Evolutionary conservation across 2,329 filamentous ascomycete genomes (phyloP).

Genomic region (Colletotrichum orbiculare): DNA sequence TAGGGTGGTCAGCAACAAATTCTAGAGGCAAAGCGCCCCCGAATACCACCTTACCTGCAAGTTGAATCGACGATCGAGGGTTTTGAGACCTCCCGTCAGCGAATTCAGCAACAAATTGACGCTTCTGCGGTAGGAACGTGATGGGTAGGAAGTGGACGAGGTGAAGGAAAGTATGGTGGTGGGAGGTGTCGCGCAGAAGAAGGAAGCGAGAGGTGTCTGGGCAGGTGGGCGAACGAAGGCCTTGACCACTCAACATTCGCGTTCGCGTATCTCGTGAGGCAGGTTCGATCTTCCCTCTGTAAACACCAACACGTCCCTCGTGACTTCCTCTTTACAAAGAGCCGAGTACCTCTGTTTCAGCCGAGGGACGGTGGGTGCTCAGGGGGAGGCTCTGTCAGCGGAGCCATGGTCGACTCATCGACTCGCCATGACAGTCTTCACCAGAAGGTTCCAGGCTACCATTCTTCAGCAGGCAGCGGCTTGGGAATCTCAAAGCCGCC

Average conservation of each 20-base stretch:
- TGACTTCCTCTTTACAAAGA: constrained; percentile 31
- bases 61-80: neutral
- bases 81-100: neutral
- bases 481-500: constrained; percentile 6
- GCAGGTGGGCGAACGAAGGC: neutral
- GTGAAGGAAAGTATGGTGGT: neutral
- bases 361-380: neutral
- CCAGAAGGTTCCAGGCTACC: constrained; percentile 2
- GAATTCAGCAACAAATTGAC: constrained; percentile 11
- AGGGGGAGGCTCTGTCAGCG: neutral
- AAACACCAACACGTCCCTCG: constrained; percentile 22
- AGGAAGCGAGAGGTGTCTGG: constrained; percentile 9
- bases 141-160: no score
- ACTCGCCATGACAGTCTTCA: neutral
- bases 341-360: constrained; percentile 22
- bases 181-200: constrained; percentile 4
- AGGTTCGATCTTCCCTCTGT: constrained; percentile 28
- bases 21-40: neutral
- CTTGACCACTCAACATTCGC: constrained; percentile 9
- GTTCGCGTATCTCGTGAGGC: constrained; percentile 11
- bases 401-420: neutral
- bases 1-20: constrained; percentile 2
- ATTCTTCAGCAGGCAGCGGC: constrained; percentile 14
- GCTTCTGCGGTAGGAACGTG: neutral
- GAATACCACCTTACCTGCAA: neutral